Evolutionary conservation across 257 asterid species (phyloP).

Genomic region (Marsdenia floribunda): DNA sequence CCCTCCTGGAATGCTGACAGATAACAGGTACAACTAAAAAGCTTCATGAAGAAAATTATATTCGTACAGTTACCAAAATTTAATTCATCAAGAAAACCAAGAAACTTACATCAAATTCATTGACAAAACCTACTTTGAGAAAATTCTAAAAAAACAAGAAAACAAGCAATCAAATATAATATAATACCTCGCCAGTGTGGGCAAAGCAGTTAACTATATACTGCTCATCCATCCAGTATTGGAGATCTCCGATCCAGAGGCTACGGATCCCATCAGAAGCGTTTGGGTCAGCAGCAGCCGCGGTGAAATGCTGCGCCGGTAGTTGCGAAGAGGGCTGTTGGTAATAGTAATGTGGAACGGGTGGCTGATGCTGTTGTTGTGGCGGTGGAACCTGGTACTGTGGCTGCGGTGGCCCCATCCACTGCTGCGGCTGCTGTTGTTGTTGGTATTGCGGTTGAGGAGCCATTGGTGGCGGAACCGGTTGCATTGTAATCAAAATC

Average conservation of each 20-base stretch:
- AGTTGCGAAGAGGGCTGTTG: constrained; percentile 47
- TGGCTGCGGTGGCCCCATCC: constrained; percentile 52
- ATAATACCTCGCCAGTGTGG: constrained; percentile 61
- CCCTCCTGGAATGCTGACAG: background rate
- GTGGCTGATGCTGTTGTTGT: constrained; percentile 36
- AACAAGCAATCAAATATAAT: background rate
- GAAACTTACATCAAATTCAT: background rate
- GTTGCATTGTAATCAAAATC: constrained; percentile 43
- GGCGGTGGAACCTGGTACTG: constrained; percentile 59
- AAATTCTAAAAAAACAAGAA: no score
- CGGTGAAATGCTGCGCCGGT: constrained; percentile 39
- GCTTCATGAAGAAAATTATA: background rate
- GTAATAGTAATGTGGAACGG: constrained; percentile 54
- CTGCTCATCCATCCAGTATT: constrained; percentile 88
- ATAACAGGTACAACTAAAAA: no score
- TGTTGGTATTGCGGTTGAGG: constrained; percentile 50
- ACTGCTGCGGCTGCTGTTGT: constrained; percentile 47
- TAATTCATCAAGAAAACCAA: background rate
- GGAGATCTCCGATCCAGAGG: constrained; percentile 97
- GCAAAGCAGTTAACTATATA: constrained; percentile 53
- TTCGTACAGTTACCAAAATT: background rate
- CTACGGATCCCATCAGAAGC: constrained; percentile 71
- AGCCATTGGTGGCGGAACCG: constrained; percentile 57
- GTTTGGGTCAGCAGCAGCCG: constrained; percentile 25
- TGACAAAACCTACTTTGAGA: background rate